Evolutionary conservation across 2,329 filamentous ascomycete genomes (phyloP).

Genomic region (Aspergillus puulaauensis): DNA sequence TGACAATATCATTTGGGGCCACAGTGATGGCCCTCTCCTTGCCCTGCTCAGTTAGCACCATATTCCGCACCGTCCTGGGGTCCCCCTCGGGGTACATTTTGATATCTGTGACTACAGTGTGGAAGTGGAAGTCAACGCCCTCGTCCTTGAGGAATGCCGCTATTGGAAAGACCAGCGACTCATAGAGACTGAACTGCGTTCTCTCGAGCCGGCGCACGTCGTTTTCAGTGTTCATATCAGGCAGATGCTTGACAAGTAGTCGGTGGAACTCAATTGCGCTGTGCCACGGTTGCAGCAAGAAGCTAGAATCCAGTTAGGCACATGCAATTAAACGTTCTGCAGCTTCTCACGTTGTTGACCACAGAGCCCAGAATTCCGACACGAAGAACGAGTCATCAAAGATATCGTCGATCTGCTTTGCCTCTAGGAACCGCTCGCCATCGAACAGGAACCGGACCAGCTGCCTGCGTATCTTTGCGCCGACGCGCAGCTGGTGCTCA

Average conservation of each 20-base stretch:
- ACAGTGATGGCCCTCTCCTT: constrained; percentile 21
- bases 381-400: constrained; percentile 21
- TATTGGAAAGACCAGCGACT: constrained; percentile 23
- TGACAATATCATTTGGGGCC: constrained; percentile 33
- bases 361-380: constrained; percentile 24
- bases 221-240: constrained; percentile 17
- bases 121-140: constrained; percentile 25
- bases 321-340: too few species aligned
- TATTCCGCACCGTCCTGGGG: constrained; percentile 27
- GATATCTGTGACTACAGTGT: constrained; percentile 19
- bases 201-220: constrained; percentile 1
- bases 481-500: constrained; percentile 17
- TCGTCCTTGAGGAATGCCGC: constrained; percentile 20
- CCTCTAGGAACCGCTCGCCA: constrained; percentile 23
- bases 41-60: constrained; percentile 24
- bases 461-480: constrained; percentile 14
- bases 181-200: constrained; percentile 21
- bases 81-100: constrained; percentile 15
- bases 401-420: constrained; percentile 30
- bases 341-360: constrained; percentile 21
- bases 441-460: constrained; percentile 18
- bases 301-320: constrained; percentile 1
- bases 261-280: constrained; percentile 20
- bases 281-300: constrained; percentile 20
- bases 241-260: constrained; percentile 16